phyloP scores from a whole-genome alignment of 257 asterid species.

The Buddleja alternifolia region DNA sequence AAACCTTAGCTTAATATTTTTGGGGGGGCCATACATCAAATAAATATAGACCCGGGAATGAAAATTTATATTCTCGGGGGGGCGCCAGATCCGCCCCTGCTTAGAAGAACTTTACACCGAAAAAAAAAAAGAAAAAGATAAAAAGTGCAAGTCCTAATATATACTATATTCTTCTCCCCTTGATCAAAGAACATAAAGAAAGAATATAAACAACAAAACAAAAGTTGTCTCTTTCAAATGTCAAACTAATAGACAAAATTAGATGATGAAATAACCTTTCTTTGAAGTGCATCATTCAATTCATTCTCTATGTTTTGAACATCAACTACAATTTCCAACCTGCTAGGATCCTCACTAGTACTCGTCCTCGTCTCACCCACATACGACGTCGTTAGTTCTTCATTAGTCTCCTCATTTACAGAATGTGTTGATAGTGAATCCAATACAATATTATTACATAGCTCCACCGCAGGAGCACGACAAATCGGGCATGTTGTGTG shows the following conservation, averaged over 20 bases:
- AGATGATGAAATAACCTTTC: not conserved
- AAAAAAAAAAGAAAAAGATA: too few relatives aligned
- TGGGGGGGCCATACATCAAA: too few relatives aligned
- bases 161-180: not conserved
- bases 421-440: not conserved
- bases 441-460: too few relatives aligned
- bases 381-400: too few relatives aligned
- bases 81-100: too few relatives aligned
- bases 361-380: not conserved
- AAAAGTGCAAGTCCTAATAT: not conserved
- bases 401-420: not conserved
- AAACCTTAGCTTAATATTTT: too few relatives aligned
- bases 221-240: not conserved
- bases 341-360: not conserved
- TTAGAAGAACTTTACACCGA: too few relatives aligned
- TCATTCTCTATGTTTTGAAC: not conserved
- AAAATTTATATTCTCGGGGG: too few relatives aligned
- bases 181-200: not conserved
- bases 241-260: not conserved
- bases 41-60: too few relatives aligned
- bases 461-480: conserved; percentile 42
- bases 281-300: not conserved
- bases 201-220: not conserved
- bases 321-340: conserved; percentile 25
- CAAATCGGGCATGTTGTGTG: conserved; percentile 69